Percentiles rank a stretch among this genome's conserved stretches.
Conservation (phyloP, 2,329 filamentous ascomycete species). For the Ceratocystis huliohia region DNA sequence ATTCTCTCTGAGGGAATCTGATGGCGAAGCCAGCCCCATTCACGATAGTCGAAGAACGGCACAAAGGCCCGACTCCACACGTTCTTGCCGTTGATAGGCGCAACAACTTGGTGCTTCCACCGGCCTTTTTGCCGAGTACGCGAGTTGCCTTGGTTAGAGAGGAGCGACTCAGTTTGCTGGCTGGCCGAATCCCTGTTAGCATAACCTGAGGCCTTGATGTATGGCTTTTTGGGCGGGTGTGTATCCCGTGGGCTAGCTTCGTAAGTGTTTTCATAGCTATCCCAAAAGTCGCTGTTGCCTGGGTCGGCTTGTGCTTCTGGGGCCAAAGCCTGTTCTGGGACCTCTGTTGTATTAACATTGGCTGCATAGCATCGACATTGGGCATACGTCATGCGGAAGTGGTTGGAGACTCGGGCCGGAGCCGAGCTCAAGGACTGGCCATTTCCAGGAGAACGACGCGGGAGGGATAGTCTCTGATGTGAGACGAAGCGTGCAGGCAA, state of each 20-base stretch:
- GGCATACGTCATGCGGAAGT: background rate
- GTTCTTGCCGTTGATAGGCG: constrained; percentile 7
- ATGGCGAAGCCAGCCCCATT: constrained; percentile 21
- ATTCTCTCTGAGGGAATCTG: constrained; percentile 11
- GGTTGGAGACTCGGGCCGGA: background rate
- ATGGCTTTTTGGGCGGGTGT: background rate
- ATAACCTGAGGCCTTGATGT: background rate
- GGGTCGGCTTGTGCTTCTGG: background rate
- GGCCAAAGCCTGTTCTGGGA: background rate
- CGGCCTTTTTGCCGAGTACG: background rate
- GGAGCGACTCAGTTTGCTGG: background rate
- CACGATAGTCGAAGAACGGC: constrained; percentile 20
- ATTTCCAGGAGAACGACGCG: background rate
- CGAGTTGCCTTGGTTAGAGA: background rate
- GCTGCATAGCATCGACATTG: constrained; percentile 9
- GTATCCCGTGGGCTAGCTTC: background rate
- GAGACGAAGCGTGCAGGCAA: constrained; percentile 7
- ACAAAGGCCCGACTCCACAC: constrained; percentile 4
- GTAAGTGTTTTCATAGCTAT: constrained; percentile 12
- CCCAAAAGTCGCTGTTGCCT: constrained; percentile 2
- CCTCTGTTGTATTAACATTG: background rate
- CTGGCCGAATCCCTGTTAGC: background rate
- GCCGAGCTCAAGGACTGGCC: background rate
- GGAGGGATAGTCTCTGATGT: background rate
- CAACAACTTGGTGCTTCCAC: constrained; percentile 13